Evolutionary conservation across 2,329 filamentous ascomycete genomes (phyloP).

Genomic region (Colletotrichum falcatum): DNA sequence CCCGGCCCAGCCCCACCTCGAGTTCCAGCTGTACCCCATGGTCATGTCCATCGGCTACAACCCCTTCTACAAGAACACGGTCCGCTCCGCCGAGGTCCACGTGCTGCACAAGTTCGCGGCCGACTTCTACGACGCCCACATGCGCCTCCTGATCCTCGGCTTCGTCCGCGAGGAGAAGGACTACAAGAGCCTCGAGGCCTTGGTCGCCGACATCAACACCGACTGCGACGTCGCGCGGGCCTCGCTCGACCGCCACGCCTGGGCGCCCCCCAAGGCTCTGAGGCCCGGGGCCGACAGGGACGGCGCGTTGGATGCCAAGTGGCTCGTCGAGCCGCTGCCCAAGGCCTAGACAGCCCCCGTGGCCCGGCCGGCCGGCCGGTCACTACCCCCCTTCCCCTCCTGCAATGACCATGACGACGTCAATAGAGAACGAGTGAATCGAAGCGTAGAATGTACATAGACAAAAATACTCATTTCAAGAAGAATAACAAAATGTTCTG

Average conservation of each 20-base stretch:
- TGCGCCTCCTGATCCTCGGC: slow-evolving; percentile 84
- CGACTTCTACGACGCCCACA: slow-evolving; percentile 87
- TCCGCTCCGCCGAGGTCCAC: slow-evolving; percentile 90
- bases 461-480: slow-evolving; percentile 4
- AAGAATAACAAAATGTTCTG: background rate
- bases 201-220: slow-evolving; percentile 88
- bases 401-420: background rate
- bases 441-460: slow-evolving; percentile 23
- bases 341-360: background rate
- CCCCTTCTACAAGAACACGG: slow-evolving; percentile 94
- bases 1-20: slow-evolving; percentile 45
- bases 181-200: slow-evolving; percentile 84
- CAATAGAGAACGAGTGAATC: slow-evolving; percentile 21
- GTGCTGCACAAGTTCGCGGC: slow-evolving; percentile 80
- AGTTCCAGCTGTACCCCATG: slow-evolving; percentile 75
- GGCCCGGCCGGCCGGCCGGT: background rate
- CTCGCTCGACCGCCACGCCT: slow-evolving; percentile 77
- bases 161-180: slow-evolving; percentile 92
- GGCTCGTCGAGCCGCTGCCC: slow-evolving; percentile 51
- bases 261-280: slow-evolving; percentile 57
- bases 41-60: slow-evolving; percentile 98
- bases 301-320: slow-evolving; percentile 52
- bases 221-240: slow-evolving; percentile 86
- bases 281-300: slow-evolving; percentile 44
- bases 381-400: background rate